These are phyloP conservation scores for Aquanectria penicillioides DNA, from an alignment of 2,329 filamentous ascomycete genomes.

Conservation along the genomic window DNA sequence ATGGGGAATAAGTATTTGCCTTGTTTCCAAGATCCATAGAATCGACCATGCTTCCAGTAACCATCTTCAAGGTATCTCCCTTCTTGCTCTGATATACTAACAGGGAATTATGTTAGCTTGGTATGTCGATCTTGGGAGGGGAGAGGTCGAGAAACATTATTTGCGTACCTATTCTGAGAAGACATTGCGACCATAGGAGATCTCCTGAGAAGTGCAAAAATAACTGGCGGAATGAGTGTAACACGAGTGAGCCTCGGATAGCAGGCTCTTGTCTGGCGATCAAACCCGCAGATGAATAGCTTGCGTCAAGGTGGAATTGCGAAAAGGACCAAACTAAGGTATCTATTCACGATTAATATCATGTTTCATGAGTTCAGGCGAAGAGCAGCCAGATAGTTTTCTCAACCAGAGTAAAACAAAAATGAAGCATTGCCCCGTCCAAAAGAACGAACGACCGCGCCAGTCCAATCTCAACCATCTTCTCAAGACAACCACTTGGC, in stretches of 20 bases:
- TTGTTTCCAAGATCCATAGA: constrained; percentile 73
- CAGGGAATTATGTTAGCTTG: constrained; percentile 17
- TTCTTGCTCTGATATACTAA: constrained; percentile 32
- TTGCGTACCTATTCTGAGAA: constrained; percentile 42
- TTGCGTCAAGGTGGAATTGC: not conserved
- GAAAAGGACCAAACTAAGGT: not conserved
- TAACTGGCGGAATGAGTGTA: not conserved
- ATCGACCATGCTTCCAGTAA: constrained; percentile 71
- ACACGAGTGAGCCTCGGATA: not conserved
- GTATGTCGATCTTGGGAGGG: no score
- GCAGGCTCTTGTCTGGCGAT: not conserved
- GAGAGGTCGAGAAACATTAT: constrained; percentile 7
- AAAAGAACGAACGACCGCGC: no score
- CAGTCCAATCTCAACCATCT: no score
- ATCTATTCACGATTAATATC: not conserved
- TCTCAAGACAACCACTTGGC: no score
- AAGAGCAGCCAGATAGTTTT: not conserved
- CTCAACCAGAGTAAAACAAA: not conserved
- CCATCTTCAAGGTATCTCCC: constrained; percentile 40
- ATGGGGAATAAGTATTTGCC: constrained; percentile 82
- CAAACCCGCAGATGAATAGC: not conserved
- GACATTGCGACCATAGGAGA: constrained; percentile 44
- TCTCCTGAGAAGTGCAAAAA: not conserved
- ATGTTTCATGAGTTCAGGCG: no score
- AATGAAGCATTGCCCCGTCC: no score